Evolutionary conservation across 192 early-diverging fungal species (phyloP), one percentile per base, ranked within the genome.

Genomic region (Coemansia reversa): DNA sequence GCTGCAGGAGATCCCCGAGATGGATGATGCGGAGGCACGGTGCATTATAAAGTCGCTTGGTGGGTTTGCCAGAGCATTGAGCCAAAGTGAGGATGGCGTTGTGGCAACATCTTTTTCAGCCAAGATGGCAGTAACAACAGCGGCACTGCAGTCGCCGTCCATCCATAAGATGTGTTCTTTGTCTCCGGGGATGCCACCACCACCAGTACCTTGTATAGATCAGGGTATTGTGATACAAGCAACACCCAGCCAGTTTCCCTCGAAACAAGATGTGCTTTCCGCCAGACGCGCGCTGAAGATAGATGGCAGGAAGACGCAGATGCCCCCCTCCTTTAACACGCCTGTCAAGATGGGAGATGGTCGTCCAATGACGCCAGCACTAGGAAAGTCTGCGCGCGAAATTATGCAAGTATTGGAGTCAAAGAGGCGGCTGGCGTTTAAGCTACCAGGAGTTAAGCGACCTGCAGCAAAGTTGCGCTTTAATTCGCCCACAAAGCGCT

Each of bases 401-500:
- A 29, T 11, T 22, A 32, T 18, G 32, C 16, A 28, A n/a, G 55
- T 29, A 0, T 22, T 8, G 20, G 55, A 9, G 32, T 22, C 55
- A 28, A 58, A 22, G 30, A 33, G 52, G 25, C 58, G 58, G 63
- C 55, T 79, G 16, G 33, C 59, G 19, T 79, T 79, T 61, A 79
- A 66, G 47, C 58, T 45, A 28, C 70, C 70, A 18, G 56, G 64
- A 14, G 59, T 69, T 18, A 79, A 73, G 48, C 62, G 76, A 1
- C 63, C 51, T 11, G 48, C 60, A 27, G 48, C 59, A 3, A 51
- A 64, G 12, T 50, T 50, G 30, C 55, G 50, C 29, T 79, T 79
- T 29, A 79, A 49, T 28, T 69, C 76, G n/a, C 76, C 76, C 28
- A 51, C 76, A 25, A 79, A 79, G 63, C 76, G 76, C 20, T 16